Conservation (phyloP, 768 basidiomycete genomes). For the Rhizopogon vinicolor region DNA sequence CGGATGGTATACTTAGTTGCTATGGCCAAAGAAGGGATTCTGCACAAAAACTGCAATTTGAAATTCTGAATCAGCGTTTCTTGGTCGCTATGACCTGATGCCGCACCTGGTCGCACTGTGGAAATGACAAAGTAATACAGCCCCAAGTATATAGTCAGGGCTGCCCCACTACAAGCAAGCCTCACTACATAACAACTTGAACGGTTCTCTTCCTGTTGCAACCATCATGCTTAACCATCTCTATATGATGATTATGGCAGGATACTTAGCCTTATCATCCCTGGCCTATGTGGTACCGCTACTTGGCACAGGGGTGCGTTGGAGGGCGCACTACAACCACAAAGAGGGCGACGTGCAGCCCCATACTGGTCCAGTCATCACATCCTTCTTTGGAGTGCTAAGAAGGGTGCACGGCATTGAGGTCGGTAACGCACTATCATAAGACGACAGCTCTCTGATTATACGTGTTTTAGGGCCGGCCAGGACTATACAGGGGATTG, state of each 20-base stretch:
- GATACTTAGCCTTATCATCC: conserved; percentile 44
- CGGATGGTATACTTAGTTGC: no score
- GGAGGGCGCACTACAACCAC: conserved; percentile 83
- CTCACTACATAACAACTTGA: background rate
- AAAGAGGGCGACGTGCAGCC: conserved; percentile 76
- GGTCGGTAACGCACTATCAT: conserved; percentile 32
- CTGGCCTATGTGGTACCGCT: conserved; percentile 48
- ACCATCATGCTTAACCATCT: conserved; percentile 29
- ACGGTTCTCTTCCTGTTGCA: background rate
- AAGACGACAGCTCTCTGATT: background rate
- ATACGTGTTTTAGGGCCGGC: conserved; percentile 44
- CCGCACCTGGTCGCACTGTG: no score
- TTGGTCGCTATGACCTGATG: no score
- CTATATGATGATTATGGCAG: conserved; percentile 36
- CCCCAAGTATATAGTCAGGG: no score
- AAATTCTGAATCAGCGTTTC: no score
- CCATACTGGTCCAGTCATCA: conserved; percentile 74
- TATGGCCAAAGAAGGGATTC: no score
- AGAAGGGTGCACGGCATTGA: conserved; percentile 66
- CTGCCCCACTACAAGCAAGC: no score
- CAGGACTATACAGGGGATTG: conserved; percentile 78
- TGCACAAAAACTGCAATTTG: no score
- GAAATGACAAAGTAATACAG: no score
- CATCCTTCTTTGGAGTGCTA: conserved; percentile 73
- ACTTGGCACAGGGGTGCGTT: conserved; percentile 66